Conservation (phyloP, 2,329 filamentous ascomycete species). For the Fusarium illudens region DNA sequence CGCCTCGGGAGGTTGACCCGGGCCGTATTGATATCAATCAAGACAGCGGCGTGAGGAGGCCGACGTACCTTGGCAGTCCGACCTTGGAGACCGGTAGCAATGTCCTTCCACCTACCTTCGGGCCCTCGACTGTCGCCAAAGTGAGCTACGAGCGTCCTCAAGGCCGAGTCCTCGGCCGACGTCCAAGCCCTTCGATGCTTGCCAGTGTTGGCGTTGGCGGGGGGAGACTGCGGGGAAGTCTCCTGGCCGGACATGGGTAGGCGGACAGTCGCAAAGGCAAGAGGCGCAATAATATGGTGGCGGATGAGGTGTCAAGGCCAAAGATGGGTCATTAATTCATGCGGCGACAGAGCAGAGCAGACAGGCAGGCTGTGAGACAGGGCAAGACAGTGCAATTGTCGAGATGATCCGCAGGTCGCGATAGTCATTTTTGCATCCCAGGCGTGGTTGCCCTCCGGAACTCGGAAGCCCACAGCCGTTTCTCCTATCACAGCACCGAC, state of each 20-base stretch:
- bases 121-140: conserved; percentile 40
- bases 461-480: neutral
- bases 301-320: neutral
- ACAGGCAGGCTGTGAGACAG: neutral
- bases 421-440: conserved; percentile 2
- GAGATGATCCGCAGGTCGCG: neutral
- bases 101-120: conserved; percentile 43
- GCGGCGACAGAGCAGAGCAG: neutral
- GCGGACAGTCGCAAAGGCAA: neutral
- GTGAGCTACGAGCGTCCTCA: conserved; percentile 41
- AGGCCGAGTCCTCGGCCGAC: conserved; percentile 38
- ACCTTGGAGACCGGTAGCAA: conserved; percentile 36
- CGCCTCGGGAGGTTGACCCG: neutral
- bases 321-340: conserved; percentile 18
- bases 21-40: neutral
- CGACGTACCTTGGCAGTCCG: conserved; percentile 42
- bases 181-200: conserved; percentile 41
- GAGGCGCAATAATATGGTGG: neutral
- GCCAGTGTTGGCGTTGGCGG: conserved; percentile 27
- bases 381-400: neutral
- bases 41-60: neutral
- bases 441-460: neutral
- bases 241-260: conserved; percentile 37
- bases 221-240: conserved; percentile 36
- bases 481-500: neutral